A percentile compares a stretch with the other conserved stretches of the same genome.
These are phyloP conservation scores for Plantago major DNA, from an alignment of 257 asterid species.

Conservation along the genomic window DNA sequence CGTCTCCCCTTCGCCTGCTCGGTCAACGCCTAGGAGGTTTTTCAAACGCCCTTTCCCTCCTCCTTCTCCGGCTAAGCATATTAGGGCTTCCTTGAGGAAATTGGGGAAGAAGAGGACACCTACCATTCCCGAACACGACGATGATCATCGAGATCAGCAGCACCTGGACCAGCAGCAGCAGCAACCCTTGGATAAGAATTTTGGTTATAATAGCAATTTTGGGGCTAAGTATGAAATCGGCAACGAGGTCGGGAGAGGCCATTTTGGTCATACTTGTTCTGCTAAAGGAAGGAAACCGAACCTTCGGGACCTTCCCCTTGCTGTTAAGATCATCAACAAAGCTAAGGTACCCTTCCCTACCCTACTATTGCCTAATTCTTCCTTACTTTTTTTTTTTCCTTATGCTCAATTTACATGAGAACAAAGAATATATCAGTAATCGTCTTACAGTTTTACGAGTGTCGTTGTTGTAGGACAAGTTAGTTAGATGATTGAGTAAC, in stretches of 20 bases:
- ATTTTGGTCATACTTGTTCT: slow-evolving; percentile 92
- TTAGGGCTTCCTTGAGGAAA: slow-evolving; percentile 80
- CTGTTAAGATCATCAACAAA: slow-evolving; percentile 91
- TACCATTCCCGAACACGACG: slow-evolving; percentile 68
- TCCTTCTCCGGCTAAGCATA: slow-evolving; percentile 96
- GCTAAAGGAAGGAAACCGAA: slow-evolving; percentile 79
- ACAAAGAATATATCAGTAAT: too few species aligned
- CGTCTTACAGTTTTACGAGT: too few species aligned
- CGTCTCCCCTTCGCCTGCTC: slow-evolving; percentile 76
- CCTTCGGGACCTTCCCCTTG: slow-evolving; percentile 74
- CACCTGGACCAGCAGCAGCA: slow-evolving; percentile 29
- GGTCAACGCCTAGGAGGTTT: slow-evolving; percentile 86
- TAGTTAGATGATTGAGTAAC: too few species aligned
- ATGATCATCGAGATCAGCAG: slow-evolving; percentile 26
- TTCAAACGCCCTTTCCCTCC: slow-evolving; percentile 87
- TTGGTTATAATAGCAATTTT: slow-evolving; percentile 76
- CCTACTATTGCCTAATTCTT: too few species aligned
- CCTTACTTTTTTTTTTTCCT: background rate
- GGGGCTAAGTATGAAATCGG: slow-evolving; percentile 93
- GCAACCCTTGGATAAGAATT: slow-evolving; percentile 63
- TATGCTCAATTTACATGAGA: background rate
- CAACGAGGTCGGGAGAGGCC: slow-evolving; percentile 93
- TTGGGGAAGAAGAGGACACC: slow-evolving; percentile 56
- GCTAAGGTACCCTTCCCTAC: slow-evolving; percentile 72
- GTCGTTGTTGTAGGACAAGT: too few species aligned